A percentile compares a stretch with the other conserved stretches of the same genome.
Conservation (phyloP, 768 basidiomycete species). For the Mycena olivaceomarginata region DNA sequence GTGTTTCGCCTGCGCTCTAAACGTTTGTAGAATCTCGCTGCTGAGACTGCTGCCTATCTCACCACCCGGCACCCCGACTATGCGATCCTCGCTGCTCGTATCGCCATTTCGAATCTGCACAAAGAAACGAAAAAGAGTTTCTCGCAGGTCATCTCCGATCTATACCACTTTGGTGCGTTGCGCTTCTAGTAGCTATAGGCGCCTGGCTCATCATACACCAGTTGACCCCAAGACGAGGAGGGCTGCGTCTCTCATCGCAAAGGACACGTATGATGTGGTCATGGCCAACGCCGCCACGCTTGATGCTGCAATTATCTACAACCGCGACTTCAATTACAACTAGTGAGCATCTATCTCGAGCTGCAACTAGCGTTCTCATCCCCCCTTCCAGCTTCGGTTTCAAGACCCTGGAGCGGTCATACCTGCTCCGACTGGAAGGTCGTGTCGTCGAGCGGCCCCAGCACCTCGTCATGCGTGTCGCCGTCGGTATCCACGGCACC, state of each 20-base stretch:
- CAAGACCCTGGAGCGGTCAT: constrained; percentile 99
- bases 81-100: constrained; percentile 98
- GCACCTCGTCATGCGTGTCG: constrained; percentile 99
- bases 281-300: constrained; percentile 87
- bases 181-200: neutral
- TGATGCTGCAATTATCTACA: constrained; percentile 99
- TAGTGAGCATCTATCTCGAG: constrained; percentile 71
- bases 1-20: constrained; percentile 69
- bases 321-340: constrained; percentile 98
- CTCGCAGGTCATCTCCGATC: constrained; percentile 92
- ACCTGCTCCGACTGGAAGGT: constrained; percentile 95
- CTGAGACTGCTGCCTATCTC: constrained; percentile 97
- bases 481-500: constrained; percentile 95
- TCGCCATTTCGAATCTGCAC: constrained; percentile 98
- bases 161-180: constrained; percentile 89
- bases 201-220: constrained; percentile 45
- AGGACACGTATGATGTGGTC: constrained; percentile 90
- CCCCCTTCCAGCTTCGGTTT: constrained; percentile 89
- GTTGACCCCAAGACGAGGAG: constrained; percentile 97
- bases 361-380: neutral
- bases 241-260: constrained; percentile 93
- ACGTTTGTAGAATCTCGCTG: constrained; percentile 92
- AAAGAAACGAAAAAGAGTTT: constrained; percentile 99
- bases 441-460: constrained; percentile 98
- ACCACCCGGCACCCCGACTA: constrained; percentile 99